Evolutionary conservation across 805 yeast species (phyloP).

Genomic region (Candida ascalaphidarum): DNA sequence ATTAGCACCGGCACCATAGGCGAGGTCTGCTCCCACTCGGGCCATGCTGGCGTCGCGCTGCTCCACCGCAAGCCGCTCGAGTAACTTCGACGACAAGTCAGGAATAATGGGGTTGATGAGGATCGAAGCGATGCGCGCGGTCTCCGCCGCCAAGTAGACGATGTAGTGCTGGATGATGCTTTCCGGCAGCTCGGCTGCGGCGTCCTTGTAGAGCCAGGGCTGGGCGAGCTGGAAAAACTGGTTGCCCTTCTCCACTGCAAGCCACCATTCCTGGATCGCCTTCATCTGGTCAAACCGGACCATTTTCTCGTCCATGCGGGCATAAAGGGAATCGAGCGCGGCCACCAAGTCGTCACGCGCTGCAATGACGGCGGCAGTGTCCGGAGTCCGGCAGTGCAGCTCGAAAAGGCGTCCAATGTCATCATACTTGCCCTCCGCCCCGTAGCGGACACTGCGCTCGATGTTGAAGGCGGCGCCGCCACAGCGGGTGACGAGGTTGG

Average conservation of each 20-base stretch:
- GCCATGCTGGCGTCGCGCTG: constrained; percentile 39
- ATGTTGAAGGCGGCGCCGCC: constrained; percentile 65
- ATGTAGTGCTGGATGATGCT: constrained; percentile 34
- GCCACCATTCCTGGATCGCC: constrained; percentile 55
- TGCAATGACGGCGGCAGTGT: constrained; percentile 1
- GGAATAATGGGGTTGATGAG: constrained; percentile 72
- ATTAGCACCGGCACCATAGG: constrained; percentile 55
- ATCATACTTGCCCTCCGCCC: constrained; percentile 11
- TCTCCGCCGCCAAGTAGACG: constrained; percentile 62
- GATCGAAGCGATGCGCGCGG: constrained; percentile 58
- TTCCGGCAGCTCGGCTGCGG: constrained; percentile 11
- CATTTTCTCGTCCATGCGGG: constrained; percentile 36
- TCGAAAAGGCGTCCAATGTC: constrained; percentile 14
- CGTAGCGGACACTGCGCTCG: constrained; percentile 28
- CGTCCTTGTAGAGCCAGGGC: constrained; percentile 57
- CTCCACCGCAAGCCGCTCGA: constrained; percentile 57
- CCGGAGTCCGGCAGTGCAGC: constrained; percentile 4
- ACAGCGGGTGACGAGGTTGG: constrained; percentile 68
- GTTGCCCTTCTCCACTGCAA: constrained; percentile 51
- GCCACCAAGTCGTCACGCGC: constrained; percentile 1
- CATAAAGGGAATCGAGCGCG: constrained; percentile 5
- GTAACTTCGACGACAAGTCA: constrained; percentile 40
- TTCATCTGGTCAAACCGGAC: constrained; percentile 41
- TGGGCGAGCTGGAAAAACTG: constrained; percentile 55
- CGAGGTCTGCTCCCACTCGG: constrained; percentile 45